Evolutionary conservation across 2,329 filamentous ascomycete species (phyloP).

Genomic region (Aspergillus fumigatiaffinis): DNA sequence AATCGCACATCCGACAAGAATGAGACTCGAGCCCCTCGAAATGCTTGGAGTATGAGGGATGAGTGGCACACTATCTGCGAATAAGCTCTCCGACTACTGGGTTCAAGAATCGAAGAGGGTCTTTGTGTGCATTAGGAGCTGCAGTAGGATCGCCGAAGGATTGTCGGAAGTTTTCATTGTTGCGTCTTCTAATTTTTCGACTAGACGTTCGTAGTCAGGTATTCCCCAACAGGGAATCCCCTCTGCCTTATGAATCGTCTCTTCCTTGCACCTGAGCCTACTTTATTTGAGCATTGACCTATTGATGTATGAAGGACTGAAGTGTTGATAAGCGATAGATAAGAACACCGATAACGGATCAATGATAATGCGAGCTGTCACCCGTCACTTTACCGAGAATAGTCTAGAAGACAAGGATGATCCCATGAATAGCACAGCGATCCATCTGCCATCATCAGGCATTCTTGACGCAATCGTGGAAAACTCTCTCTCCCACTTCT

Average conservation of each 20-base stretch:
- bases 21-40: neutral
- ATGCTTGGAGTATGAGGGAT: constrained; percentile 3
- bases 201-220: neutral
- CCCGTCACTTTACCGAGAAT: neutral
- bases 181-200: neutral
- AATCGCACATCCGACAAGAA: neutral
- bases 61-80: neutral
- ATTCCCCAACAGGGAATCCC: too few species aligned
- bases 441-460: neutral
- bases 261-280: neutral
- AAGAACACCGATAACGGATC: neutral
- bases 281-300: neutral
- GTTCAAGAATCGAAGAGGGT: neutral
- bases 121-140: neutral
- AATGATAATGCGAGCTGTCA: neutral
- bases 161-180: neutral
- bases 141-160: neutral
- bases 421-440: neutral
- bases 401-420: neutral
- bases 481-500: neutral
- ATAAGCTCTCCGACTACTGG: neutral
- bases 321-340: neutral
- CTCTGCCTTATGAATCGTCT: neutral
- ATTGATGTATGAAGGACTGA: too few species aligned
- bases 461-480: neutral